Conservation (phyloP, 2,329 filamentous ascomycete genomes). For the Fusarium miscanthi region DNA sequence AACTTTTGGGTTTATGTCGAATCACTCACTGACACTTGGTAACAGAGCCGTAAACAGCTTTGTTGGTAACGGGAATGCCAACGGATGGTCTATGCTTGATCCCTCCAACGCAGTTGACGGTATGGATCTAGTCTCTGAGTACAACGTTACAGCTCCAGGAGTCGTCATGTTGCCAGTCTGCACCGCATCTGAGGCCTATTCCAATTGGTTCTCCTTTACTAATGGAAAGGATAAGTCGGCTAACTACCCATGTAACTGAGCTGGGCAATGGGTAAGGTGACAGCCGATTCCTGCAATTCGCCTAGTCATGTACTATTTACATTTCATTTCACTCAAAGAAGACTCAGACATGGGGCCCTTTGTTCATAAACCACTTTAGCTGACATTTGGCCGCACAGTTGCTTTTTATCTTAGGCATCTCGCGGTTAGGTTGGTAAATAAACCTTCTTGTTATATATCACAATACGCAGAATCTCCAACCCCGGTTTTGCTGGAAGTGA, state of each 20-base stretch:
- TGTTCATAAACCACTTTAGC: rapidly evolving
- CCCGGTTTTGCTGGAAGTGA: no score
- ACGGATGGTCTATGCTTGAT: background rate
- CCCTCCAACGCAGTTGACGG: background rate
- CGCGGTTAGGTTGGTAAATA: background rate
- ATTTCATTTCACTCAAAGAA: background rate
- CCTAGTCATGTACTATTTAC: rapidly evolving
- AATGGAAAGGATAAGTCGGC: background rate
- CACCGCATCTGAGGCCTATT: background rate
- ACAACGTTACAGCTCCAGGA: background rate
- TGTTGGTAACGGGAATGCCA: background rate
- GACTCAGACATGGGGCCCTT: no score
- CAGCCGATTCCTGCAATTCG: rapidly evolving
- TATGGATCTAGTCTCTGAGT: background rate
- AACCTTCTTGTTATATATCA: background rate
- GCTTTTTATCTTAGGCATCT: background rate
- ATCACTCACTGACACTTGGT: background rate
- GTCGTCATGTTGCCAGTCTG: background rate
- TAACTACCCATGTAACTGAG: background rate
- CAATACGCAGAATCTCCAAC: no score
- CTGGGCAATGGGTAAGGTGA: background rate
- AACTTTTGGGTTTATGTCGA: background rate
- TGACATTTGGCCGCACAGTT: rapidly evolving
- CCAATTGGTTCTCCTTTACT: background rate
- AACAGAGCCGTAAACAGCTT: background rate